Conservation (phyloP, 129 eudicot genomes). For the Apium graveolens region DNA sequence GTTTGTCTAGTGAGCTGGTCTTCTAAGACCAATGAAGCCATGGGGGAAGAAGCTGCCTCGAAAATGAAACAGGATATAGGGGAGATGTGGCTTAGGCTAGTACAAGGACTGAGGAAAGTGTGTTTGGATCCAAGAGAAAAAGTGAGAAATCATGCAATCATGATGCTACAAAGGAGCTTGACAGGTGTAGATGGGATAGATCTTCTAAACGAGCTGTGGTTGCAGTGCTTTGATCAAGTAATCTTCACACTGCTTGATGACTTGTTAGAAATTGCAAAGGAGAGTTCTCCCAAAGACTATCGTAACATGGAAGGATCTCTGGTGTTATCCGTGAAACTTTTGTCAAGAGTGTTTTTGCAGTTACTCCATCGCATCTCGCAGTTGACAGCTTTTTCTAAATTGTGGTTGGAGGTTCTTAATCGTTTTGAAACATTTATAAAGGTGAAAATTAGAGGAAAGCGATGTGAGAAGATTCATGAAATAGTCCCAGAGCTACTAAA, state of each 20-base stretch:
- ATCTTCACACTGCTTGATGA: constrained; percentile 81
- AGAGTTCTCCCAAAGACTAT: constrained; percentile 64
- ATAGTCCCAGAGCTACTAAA: constrained; percentile 2
- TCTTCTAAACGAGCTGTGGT: constrained; percentile 51
- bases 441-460: constrained; percentile 4
- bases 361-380: not conserved
- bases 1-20: constrained; percentile 10
- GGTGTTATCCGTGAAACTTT: constrained; percentile 1
- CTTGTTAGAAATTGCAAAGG: constrained; percentile 62
- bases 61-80: constrained; percentile 37
- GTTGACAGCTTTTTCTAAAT: not conserved
- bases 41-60: not conserved
- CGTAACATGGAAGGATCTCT: constrained; percentile 82
- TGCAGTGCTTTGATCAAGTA: constrained; percentile 77
- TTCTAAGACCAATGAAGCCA: constrained; percentile 2
- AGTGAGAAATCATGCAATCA: constrained; percentile 70
- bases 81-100: constrained; percentile 88
- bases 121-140: constrained; percentile 91
- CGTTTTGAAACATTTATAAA: not conserved
- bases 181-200: constrained; percentile 53
- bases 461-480: constrained; percentile 5
- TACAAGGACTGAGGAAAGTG: constrained; percentile 67
- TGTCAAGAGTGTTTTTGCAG: constrained; percentile 4
- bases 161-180: constrained; percentile 56
- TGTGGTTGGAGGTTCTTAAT: constrained; percentile 1